Percentiles rank a stretch among this genome's conserved stretches.
phyloP scores from a whole-genome alignment of 2,329 filamentous ascomycete genomes.

The Botrytis byssoidea region DNA sequence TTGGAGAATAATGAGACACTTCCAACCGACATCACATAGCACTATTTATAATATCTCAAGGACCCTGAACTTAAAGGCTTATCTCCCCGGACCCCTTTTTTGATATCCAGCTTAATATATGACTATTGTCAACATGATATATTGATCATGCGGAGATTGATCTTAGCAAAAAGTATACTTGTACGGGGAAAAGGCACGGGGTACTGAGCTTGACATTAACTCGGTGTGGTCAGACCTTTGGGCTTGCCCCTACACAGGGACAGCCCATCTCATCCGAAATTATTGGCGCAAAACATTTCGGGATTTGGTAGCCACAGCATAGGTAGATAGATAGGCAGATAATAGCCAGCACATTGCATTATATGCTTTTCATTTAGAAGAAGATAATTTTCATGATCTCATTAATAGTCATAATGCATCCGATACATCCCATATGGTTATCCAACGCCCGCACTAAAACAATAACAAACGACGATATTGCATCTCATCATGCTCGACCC shows the following conservation, averaged over 20 bases:
- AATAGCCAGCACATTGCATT: not conserved
- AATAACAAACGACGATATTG: not conserved
- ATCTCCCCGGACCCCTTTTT: not conserved
- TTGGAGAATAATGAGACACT: not conserved
- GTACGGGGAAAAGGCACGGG: not conserved
- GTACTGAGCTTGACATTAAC: not conserved
- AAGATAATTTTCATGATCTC: conserved; percentile 17
- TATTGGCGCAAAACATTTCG: not conserved
- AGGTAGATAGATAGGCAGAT: not conserved
- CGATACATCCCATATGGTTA: not conserved
- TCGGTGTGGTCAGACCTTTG: not conserved
- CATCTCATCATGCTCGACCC: conserved; percentile 20
- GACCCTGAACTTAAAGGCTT: not conserved
- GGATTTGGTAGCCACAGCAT: not conserved
- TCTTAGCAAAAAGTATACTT: not conserved
- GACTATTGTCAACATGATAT: not conserved
- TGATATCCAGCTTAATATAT: not conserved
- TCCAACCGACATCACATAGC: not conserved
- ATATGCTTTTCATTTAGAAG: not conserved
- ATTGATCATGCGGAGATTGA: not conserved
- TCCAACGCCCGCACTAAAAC: not conserved
- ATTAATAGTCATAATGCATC: conserved; percentile 28
- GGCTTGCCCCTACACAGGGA: not conserved
- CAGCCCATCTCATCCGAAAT: not conserved
- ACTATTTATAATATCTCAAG: not conserved